phyloP scores from a whole-genome alignment of 768 basidiomycete genomes.

The Cystobasidium onofrii region DNA sequence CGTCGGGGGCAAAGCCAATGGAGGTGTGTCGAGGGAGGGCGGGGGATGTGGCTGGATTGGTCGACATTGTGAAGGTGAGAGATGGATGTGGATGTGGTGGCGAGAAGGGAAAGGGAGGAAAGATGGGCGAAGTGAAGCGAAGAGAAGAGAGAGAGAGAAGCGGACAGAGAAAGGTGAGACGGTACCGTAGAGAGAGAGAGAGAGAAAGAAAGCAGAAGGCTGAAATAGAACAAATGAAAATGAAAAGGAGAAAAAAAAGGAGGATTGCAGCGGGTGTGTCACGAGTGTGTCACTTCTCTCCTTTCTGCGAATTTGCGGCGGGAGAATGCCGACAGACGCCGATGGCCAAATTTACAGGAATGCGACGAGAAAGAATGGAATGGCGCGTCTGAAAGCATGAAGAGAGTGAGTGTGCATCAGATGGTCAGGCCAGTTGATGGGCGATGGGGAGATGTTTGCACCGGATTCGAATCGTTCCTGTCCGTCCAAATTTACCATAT shows the following conservation, averaged over 20 bases:
- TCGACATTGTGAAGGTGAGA: neutral
- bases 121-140: neutral
- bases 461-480: too few relatives aligned
- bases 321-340: too few relatives aligned
- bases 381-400: too few relatives aligned
- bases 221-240: neutral
- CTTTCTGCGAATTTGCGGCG: neutral
- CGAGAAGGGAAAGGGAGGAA: neutral
- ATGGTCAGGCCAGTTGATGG: too few relatives aligned
- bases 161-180: too few relatives aligned
- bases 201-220: neutral
- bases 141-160: neutral
- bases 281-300: neutral
- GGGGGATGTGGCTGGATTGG: neutral
- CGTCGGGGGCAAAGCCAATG: neutral
- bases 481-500: too few relatives aligned
- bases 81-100: neutral
- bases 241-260: neutral
- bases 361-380: too few relatives aligned
- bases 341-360: too few relatives aligned
- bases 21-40: neutral
- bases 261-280: neutral
- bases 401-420: too few relatives aligned
- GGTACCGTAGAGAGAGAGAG: neutral
- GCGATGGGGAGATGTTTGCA: too few relatives aligned